Evolutionary conservation across 129 eudicot species (phyloP).

Genomic region (Lactuca sativa): DNA sequence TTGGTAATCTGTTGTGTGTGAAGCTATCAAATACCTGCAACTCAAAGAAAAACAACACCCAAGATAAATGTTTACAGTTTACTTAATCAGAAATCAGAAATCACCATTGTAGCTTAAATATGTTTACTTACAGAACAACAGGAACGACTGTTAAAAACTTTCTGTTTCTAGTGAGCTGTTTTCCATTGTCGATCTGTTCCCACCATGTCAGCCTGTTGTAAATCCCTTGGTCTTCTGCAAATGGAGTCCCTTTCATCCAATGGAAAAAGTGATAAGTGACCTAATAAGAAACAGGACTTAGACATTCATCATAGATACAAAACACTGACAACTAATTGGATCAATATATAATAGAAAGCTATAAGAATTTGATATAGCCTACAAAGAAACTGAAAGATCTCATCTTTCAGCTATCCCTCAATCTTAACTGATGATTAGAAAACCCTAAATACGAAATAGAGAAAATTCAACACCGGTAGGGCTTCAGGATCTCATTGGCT

Average conservation of each 20-base stretch:
- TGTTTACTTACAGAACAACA: not conserved
- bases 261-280: conserved; percentile 78
- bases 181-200: not conserved
- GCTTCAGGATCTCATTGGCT: not conserved
- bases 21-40: not conserved
- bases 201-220: conserved; percentile 44
- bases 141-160: not conserved
- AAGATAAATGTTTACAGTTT: too few relatives aligned
- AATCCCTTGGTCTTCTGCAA: conserved; percentile 79
- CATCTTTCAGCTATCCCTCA: too few relatives aligned
- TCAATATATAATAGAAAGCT: too few relatives aligned
- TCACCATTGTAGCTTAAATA: not conserved
- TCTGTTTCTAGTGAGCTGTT: not conserved
- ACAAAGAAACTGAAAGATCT: too few relatives aligned
- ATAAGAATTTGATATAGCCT: too few relatives aligned
- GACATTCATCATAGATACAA: not conserved
- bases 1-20: not conserved
- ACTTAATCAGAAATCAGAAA: too few relatives aligned
- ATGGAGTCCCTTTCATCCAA: conserved; percentile 83
- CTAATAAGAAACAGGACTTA: conserved; percentile 20
- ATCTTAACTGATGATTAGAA: not conserved
- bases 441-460: not conserved
- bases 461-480: not conserved
- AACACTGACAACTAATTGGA: not conserved
- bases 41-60: not conserved